Percentiles rank a stretch among this genome's conserved stretches.
Conservation (phyloP, 768 basidiomycete species). For the Kwoniella europaea region DNA sequence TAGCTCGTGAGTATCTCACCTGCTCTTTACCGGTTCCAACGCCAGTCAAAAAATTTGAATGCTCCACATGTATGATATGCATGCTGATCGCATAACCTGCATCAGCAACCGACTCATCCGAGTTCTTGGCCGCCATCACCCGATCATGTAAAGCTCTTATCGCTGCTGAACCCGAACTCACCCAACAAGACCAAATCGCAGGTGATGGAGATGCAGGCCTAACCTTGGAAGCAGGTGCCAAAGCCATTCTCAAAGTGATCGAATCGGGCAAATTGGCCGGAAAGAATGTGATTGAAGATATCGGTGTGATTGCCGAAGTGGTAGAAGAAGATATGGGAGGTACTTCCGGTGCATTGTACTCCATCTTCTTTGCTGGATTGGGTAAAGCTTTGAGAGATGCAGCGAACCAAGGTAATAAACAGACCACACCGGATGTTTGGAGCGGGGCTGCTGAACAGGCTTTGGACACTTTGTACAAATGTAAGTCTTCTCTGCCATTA, state of each 20-base stretch:
- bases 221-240: constrained; percentile 69
- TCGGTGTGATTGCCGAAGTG: constrained; percentile 72
- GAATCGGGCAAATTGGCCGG: constrained; percentile 67
- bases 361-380: constrained; percentile 88
- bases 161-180: constrained; percentile 84
- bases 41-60: too few species aligned
- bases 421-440: constrained; percentile 68
- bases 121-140: constrained; percentile 45
- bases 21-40: background rate
- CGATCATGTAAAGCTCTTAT: constrained; percentile 62
- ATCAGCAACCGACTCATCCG: constrained; percentile 36
- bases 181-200: constrained; percentile 84
- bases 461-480: constrained; percentile 49
- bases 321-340: constrained; percentile 88
- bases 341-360: constrained; percentile 87
- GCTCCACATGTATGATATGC: background rate
- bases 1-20: constrained; percentile 37
- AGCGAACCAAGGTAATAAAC: constrained; percentile 52
- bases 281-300: constrained; percentile 68
- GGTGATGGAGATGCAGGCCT: constrained; percentile 82
- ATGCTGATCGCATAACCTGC: background rate
- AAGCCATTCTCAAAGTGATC: constrained; percentile 67
- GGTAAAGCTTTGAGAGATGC: constrained; percentile 69
- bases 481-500: constrained; percentile 25
- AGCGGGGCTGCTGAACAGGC: constrained; percentile 63